Conservation (phyloP, 1,284 basidiomycete genomes). For the Ustilago bromivora region DNA sequence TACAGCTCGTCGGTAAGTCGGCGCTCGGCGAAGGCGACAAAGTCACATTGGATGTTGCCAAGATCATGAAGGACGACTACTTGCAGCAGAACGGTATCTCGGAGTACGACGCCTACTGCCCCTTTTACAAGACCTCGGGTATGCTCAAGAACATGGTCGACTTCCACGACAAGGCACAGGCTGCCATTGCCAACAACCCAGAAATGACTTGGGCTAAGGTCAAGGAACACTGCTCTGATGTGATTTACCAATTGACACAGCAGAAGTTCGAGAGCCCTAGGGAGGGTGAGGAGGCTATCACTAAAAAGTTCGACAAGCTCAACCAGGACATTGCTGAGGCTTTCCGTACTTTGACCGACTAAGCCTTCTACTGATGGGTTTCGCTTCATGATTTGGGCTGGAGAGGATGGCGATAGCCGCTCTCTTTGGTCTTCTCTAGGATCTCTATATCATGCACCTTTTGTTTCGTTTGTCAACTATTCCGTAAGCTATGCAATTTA, state of each 20-base stretch:
- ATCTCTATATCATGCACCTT: conserved; percentile 8
- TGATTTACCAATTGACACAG: conserved; percentile 95
- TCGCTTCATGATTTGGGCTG: background rate
- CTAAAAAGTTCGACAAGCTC: conserved; percentile 64
- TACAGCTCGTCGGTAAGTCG: conserved; percentile 97
- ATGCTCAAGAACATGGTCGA: conserved; percentile 96
- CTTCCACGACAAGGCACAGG: conserved; percentile 91
- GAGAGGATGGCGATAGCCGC: background rate
- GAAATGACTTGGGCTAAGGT: conserved; percentile 93
- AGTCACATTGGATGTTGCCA: conserved; percentile 96
- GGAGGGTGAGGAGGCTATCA: conserved; percentile 67
- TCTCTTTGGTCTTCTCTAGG: background rate
- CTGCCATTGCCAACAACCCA: conserved; percentile 78
- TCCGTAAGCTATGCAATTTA: conserved; percentile 2
- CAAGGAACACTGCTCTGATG: conserved; percentile 85
- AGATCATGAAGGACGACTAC: conserved; percentile 95
- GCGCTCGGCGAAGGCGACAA: conserved; percentile 98
- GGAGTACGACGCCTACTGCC: conserved; percentile 96
- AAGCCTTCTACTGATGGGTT: background rate
- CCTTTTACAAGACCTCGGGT: conserved; percentile 81
- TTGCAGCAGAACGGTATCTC: conserved; percentile 99
- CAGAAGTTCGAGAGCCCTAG: conserved; percentile 90
- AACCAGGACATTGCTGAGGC: conserved; percentile 65
- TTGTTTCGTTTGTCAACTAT: conserved; percentile 19
- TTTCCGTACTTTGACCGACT: conserved; percentile 67